Evolutionary conservation across 352 stramenopile species (phyloP).

Genomic region (Phytophthora megakarya): DNA sequence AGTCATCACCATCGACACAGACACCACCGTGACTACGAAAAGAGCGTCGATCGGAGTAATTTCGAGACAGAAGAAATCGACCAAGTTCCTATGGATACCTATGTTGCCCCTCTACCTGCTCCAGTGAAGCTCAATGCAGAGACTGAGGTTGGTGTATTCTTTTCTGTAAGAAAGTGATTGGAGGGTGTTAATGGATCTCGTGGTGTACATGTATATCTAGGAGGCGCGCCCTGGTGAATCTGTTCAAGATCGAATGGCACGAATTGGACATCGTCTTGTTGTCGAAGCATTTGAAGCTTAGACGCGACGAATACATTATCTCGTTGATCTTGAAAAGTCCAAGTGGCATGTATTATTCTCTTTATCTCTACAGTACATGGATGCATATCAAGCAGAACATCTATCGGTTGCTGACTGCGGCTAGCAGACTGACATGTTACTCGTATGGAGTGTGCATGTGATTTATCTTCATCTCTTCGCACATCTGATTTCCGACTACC

Average conservation of each 20-base stretch:
- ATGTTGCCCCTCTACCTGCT: conserved; percentile 16
- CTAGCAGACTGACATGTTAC: too few species aligned
- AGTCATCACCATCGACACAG: conserved; percentile 27
- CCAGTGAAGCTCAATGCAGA: conserved; percentile 15
- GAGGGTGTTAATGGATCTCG: background rate
- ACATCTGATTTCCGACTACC: too few species aligned
- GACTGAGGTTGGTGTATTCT: conserved; percentile 16
- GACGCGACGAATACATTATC: too few species aligned
- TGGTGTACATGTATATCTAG: background rate
- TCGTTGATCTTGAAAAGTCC: too few species aligned
- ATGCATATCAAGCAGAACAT: too few species aligned
- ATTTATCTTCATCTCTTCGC: too few species aligned
- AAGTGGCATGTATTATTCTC: too few species aligned
- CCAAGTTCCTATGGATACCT: background rate
- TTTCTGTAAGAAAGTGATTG: too few species aligned
- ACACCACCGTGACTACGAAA: conserved; percentile 18
- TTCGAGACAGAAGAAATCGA: background rate
- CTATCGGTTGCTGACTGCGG: too few species aligned
- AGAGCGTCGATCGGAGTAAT: conserved; percentile 1
- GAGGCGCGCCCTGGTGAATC: conserved; percentile 19
- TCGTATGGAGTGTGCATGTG: too few species aligned
- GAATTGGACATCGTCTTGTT: conserved; percentile 76
- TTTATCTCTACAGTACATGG: too few species aligned
- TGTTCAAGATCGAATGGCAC: conserved; percentile 63
- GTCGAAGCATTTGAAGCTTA: conserved; percentile 56